These are phyloP conservation scores for Priceomyces haplophilus DNA, from an alignment of 805 yeast genomes.

Conservation along the genomic window DNA sequence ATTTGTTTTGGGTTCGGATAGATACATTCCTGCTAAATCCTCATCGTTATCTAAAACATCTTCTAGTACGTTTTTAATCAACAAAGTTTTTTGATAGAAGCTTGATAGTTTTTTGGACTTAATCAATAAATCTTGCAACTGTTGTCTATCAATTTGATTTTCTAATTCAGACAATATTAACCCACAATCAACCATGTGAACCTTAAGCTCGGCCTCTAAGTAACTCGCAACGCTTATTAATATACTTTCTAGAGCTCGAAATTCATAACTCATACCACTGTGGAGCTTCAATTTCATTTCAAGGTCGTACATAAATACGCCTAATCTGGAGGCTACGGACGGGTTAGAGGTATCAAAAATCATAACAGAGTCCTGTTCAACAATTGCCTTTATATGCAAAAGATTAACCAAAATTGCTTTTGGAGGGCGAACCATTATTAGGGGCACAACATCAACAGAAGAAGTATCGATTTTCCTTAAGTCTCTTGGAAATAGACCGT, in stretches of 20 bases:
- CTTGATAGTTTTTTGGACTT: constrained; percentile 67
- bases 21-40: constrained; percentile 75
- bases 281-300: constrained; percentile 61
- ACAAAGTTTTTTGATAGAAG: constrained; percentile 69
- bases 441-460: constrained; percentile 79
- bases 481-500: constrained; percentile 81
- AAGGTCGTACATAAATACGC: constrained; percentile 80
- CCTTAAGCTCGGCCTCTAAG: constrained; percentile 70
- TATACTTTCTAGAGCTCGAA: constrained; percentile 78
- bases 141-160: constrained; percentile 72
- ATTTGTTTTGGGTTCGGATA: constrained; percentile 42
- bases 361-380: constrained; percentile 75
- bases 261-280: constrained; percentile 54
- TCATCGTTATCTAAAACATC: constrained; percentile 85
- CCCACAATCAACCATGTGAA: constrained; percentile 58
- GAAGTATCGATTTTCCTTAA: constrained; percentile 77
- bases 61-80: constrained; percentile 79
- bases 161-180: constrained; percentile 67
- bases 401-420: constrained; percentile 78
- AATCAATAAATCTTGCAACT: constrained; percentile 67
- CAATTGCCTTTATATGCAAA: constrained; percentile 83
- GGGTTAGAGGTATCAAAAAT: constrained; percentile 76
- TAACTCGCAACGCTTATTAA: constrained; percentile 76
- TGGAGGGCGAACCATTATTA: constrained; percentile 72
- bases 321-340: constrained; percentile 65